These are phyloP conservation scores for Cyclotella kingstonii DNA, from an alignment of 108 stramenopile genomes.

Conservation along the genomic window DNA sequence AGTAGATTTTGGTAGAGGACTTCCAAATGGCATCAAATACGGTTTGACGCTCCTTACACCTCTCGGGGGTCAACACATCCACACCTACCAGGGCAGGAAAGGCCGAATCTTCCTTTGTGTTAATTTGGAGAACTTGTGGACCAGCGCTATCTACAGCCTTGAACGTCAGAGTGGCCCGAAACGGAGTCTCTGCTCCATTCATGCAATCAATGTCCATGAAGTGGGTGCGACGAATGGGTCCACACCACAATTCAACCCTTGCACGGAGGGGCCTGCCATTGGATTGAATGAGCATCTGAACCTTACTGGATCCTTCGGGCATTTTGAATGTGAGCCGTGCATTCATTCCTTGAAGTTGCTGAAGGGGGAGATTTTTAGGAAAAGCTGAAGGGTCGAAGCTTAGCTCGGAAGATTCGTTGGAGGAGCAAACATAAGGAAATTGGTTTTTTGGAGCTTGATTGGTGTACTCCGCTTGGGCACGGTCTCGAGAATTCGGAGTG, in stretches of 20 bases:
- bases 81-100: slow-evolving; percentile 65
- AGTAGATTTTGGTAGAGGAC: slow-evolving; percentile 23
- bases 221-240: slow-evolving; percentile 65
- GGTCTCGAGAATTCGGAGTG: slow-evolving; percentile 17
- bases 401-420: slow-evolving; percentile 22
- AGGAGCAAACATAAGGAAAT: slow-evolving; percentile 30
- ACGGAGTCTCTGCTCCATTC: slow-evolving; percentile 59
- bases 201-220: slow-evolving; percentile 55
- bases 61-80: slow-evolving; percentile 53
- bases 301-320: slow-evolving; percentile 55
- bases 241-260: slow-evolving; percentile 66
- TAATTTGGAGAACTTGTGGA: slow-evolving; percentile 53
- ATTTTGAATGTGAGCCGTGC: slow-evolving; percentile 67
- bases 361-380: slow-evolving; percentile 57
- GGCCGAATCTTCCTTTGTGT: slow-evolving; percentile 48
- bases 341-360: slow-evolving; percentile 63
- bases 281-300: slow-evolving; percentile 52
- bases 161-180: slow-evolving; percentile 67
- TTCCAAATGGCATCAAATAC: slow-evolving; percentile 60
- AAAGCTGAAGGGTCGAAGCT: slow-evolving; percentile 47
- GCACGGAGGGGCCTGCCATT: slow-evolving; percentile 72
- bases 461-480: slow-evolving; percentile 29
- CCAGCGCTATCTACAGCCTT: slow-evolving; percentile 54
- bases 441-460: slow-evolving; percentile 21
- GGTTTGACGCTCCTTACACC: slow-evolving; percentile 50